phyloP scores from a whole-genome alignment of 2,329 filamentous ascomycete genomes.

The Exophiala lecanii-corni region DNA sequence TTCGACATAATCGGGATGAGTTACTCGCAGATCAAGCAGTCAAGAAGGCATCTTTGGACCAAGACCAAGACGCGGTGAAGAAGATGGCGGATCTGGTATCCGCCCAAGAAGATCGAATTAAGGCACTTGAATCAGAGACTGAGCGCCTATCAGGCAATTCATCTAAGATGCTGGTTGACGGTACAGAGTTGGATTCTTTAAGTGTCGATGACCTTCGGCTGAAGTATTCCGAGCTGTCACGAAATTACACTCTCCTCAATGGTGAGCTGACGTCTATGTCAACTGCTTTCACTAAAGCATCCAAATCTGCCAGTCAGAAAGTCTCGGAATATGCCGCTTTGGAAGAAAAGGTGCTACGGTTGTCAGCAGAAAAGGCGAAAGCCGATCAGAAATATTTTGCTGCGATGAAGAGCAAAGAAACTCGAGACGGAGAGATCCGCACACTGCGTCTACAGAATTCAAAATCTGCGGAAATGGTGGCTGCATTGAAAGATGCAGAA shows the following conservation, averaged over 20 bases:
- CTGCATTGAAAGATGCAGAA: constrained; percentile 88
- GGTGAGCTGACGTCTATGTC: constrained; percentile 86
- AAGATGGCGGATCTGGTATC: constrained; percentile 76
- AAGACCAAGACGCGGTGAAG: constrained; percentile 63
- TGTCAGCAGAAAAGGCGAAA: constrained; percentile 86
- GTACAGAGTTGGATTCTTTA: constrained; percentile 36
- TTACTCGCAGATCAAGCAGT: constrained; percentile 75
- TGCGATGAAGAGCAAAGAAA: constrained; percentile 89
- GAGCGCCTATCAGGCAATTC: constrained; percentile 55
- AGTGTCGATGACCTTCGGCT: constrained; percentile 66
- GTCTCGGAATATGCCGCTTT: constrained; percentile 68
- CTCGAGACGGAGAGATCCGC: constrained; percentile 73
- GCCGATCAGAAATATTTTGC: constrained; percentile 98
- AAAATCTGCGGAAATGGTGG: constrained; percentile 89
- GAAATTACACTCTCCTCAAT: constrained; percentile 77
- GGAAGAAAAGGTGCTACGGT: constrained; percentile 71
- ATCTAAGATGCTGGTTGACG: constrained; percentile 18
- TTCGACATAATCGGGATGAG: constrained; percentile 81
- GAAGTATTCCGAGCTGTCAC: constrained; percentile 70
- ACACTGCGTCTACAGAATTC: constrained; percentile 74
- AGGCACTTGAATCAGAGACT: constrained; percentile 75
- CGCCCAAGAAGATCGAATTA: constrained; percentile 75
- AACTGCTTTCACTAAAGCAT: constrained; percentile 83
- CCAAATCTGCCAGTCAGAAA: constrained; percentile 79
- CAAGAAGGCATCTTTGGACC: constrained; percentile 72